phyloP scores from a whole-genome alignment of 805 yeast genomes.

The Yamadazyma paraphyllophila region DNA sequence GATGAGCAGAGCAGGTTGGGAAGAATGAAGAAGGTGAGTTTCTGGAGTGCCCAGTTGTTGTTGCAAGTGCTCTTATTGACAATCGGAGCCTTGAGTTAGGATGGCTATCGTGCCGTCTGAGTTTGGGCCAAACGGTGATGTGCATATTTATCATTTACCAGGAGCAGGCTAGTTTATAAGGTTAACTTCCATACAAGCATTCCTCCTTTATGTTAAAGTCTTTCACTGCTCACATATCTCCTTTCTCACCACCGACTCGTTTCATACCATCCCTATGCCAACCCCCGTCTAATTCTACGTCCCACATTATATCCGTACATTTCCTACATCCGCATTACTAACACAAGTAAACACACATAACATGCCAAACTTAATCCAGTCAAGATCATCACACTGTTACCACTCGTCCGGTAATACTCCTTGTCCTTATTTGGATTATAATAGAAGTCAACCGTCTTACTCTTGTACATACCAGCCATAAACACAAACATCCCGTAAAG shows the following conservation, averaged over 20 bases:
- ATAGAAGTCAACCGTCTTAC: conserved; percentile 34
- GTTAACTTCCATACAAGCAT: too few relatives aligned
- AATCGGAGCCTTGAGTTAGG: conserved; percentile 52
- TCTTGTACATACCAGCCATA: conserved; percentile 38
- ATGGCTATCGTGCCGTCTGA: too few relatives aligned
- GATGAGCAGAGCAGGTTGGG: conserved; percentile 77
- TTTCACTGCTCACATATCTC: too few relatives aligned
- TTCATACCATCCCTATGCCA: too few relatives aligned
- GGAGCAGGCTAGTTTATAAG: too few relatives aligned
- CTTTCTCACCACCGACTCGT: too few relatives aligned
- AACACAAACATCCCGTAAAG: conserved; percentile 51
- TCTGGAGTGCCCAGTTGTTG: conserved; percentile 87
- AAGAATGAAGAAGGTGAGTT: conserved; percentile 79
- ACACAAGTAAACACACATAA: conserved; percentile 50
- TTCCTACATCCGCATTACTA: conserved; percentile 43
- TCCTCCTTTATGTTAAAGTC: too few relatives aligned
- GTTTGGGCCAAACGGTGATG: too few relatives aligned
- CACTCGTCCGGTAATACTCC: conserved; percentile 57
- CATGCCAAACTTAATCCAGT: conserved; percentile 49
- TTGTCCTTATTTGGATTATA: conserved; percentile 35
- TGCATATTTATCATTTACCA: too few relatives aligned
- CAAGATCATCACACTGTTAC: conserved; percentile 55
- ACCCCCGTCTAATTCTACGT: not conserved
- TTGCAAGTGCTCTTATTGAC: conserved; percentile 76
- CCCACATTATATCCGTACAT: not conserved